These are phyloP conservation scores for Saitozyma sp. DNA, from an alignment of 768 basidiomycete species.

Conservation along the genomic window DNA sequence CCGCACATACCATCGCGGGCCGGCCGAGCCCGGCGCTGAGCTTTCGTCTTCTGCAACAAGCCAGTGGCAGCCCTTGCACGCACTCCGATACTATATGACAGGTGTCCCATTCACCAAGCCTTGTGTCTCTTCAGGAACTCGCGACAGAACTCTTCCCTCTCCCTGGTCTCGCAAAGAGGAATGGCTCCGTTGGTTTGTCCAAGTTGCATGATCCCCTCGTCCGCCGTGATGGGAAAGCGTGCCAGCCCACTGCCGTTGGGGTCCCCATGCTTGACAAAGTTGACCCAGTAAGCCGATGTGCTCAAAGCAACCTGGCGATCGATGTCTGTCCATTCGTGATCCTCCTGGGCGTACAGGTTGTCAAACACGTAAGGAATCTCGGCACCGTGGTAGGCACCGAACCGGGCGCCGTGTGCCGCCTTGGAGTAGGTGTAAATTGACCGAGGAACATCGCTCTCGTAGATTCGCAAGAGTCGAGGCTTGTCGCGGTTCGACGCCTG, in stretches of 20 bases:
- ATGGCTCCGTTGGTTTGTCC: neutral
- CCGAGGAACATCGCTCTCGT: neutral
- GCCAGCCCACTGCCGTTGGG: neutral
- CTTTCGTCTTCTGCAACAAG: too few species aligned
- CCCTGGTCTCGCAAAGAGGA: neutral
- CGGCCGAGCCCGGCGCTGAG: too few species aligned
- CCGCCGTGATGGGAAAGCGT: neutral
- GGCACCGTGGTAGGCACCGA: slow-evolving; percentile 1
- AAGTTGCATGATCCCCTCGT: slow-evolving; percentile 4
- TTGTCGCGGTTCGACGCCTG: neutral
- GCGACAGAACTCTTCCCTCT: slow-evolving; percentile 1
- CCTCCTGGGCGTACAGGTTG: neutral
- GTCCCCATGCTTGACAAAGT: slow-evolving; percentile 1
- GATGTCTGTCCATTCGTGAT: neutral
- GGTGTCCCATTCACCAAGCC: too few species aligned
- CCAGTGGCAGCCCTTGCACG: too few species aligned
- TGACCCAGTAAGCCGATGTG: neutral
- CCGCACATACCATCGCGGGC: too few species aligned
- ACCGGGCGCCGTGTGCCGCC: neutral
- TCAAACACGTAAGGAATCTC: slow-evolving; percentile 1
- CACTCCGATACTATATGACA: too few species aligned
- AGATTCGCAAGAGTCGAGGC: slow-evolving; percentile 1
- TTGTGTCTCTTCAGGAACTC: neutral
- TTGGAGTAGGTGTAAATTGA: slow-evolving; percentile 5
- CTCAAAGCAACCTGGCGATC: neutral